Evolutionary conservation across 2,329 filamentous ascomycete genomes (phyloP).

Genomic region (Clarireedia monteithiana): DNA sequence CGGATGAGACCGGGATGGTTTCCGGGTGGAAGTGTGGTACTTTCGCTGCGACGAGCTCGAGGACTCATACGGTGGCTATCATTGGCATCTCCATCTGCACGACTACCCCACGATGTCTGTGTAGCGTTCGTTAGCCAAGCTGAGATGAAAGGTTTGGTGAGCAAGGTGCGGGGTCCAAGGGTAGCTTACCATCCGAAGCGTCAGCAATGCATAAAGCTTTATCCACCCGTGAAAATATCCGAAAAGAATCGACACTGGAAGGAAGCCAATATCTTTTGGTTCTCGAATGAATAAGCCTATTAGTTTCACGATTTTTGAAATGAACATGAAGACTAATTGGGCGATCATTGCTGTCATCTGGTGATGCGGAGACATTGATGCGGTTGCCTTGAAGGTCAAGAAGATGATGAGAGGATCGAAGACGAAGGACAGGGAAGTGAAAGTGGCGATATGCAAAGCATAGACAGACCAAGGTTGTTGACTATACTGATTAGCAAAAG

Average conservation of each 20-base stretch:
- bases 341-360: conserved; percentile 50
- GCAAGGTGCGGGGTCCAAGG: background rate
- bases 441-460: conserved; percentile 83
- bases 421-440: conserved; percentile 78
- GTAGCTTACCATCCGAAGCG: conserved; percentile 62
- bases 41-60: conserved; percentile 27
- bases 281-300: conserved; percentile 79
- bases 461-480: conserved; percentile 92
- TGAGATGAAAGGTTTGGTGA: background rate
- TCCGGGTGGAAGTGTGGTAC: conserved; percentile 38
- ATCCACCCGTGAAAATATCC: conserved; percentile 90
- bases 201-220: conserved; percentile 81
- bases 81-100: conserved; percentile 82
- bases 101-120: conserved; percentile 92
- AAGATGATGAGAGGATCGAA: conserved; percentile 68
- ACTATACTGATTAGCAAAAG: conserved; percentile 38
- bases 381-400: conserved; percentile 61
- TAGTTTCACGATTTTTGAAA: conserved; percentile 88
- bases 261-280: conserved; percentile 69
- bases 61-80: conserved; percentile 52
- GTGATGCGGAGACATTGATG: conserved; percentile 46
- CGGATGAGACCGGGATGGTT: conserved; percentile 36
- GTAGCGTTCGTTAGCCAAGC: conserved; percentile 7
- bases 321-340: conserved; percentile 69
- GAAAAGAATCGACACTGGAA: conserved; percentile 82